These are phyloP conservation scores for Dacryopinax primogenitus DNA, from an alignment of 768 basidiomycete genomes.

Conservation along the genomic window DNA sequence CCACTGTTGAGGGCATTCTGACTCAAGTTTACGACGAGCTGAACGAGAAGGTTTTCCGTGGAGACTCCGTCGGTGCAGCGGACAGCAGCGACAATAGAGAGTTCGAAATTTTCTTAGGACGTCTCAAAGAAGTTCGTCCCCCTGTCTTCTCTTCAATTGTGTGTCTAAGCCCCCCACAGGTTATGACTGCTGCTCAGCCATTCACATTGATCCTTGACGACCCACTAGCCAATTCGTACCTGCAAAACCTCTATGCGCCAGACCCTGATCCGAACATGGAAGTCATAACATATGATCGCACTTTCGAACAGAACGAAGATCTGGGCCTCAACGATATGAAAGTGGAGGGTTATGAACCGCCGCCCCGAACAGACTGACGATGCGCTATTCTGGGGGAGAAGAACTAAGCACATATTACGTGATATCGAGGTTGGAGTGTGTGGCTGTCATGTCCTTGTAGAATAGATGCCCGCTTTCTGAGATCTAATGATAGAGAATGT, in stretches of 20 bases:
- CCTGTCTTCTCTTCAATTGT: background rate
- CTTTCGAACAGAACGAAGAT: conserved; percentile 86
- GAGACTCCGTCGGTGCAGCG: conserved; percentile 44
- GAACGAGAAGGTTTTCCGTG: conserved; percentile 69
- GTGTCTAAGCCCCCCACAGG: conserved; percentile 29
- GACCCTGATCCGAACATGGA: conserved; percentile 92
- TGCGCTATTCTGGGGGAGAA: background rate
- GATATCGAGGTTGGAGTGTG: too few species aligned
- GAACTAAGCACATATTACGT: background rate
- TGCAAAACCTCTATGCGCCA: conserved; percentile 95
- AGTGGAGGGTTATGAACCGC: conserved; percentile 51
- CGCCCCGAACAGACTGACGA: conserved; percentile 24
- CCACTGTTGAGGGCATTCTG: conserved; percentile 89
- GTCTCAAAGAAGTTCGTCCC: conserved; percentile 56
- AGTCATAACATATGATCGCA: conserved; percentile 69
- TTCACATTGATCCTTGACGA: conserved; percentile 94
- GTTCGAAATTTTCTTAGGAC: conserved; percentile 66
- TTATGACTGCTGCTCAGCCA: conserved; percentile 61
- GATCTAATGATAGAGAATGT: too few species aligned
- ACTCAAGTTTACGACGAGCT: conserved; percentile 93
- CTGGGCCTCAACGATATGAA: conserved; percentile 84
- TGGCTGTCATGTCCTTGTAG: too few species aligned
- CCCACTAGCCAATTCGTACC: conserved; percentile 86
- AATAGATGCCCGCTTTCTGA: too few species aligned
- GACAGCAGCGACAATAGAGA: conserved; percentile 24